Evolutionary conservation across 2,329 filamentous ascomycete species (phyloP).

Genomic region (Apiospora marii): DNA sequence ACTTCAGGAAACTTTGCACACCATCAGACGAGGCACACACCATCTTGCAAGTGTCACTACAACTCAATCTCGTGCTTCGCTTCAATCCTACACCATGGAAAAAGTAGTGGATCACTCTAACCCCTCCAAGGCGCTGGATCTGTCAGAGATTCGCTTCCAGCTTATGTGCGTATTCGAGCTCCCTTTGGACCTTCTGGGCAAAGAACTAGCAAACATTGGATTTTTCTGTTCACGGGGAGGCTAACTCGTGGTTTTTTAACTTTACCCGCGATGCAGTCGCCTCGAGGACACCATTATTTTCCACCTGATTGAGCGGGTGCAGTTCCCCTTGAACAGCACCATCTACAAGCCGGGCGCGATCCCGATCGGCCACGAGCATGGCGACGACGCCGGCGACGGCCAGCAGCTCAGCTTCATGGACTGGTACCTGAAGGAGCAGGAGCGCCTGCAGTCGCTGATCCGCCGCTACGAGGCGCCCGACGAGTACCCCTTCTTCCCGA

Average conservation of each 20-base stretch:
- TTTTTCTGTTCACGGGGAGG: not conserved
- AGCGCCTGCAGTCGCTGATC: constrained; percentile 89
- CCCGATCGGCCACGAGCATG: constrained; percentile 64
- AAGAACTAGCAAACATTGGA: not conserved
- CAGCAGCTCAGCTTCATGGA: constrained; percentile 80
- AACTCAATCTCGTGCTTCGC: not conserved
- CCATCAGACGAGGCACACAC: constrained; percentile 6
- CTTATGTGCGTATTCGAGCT: constrained; percentile 71
- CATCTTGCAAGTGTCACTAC: not conserved
- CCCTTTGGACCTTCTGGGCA: not conserved
- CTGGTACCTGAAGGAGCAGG: constrained; percentile 91
- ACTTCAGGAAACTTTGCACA: not conserved
- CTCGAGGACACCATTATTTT: constrained; percentile 98
- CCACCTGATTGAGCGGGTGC: constrained; percentile 95
- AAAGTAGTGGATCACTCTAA: constrained; percentile 88
- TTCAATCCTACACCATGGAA: constrained; percentile 73
- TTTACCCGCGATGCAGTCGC: constrained; percentile 65
- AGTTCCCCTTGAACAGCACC: constrained; percentile 89
- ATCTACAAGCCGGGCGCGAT: constrained; percentile 88
- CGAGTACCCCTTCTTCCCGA: constrained; percentile 96
- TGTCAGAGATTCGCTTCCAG: constrained; percentile 91
- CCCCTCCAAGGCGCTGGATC: constrained; percentile 83
- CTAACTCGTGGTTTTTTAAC: not conserved
- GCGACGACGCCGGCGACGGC: constrained; percentile 48
- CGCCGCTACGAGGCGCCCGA: constrained; percentile 95